Conservation (phyloP, 208 protist genomes). For the Leishmania guyanensis region DNA sequence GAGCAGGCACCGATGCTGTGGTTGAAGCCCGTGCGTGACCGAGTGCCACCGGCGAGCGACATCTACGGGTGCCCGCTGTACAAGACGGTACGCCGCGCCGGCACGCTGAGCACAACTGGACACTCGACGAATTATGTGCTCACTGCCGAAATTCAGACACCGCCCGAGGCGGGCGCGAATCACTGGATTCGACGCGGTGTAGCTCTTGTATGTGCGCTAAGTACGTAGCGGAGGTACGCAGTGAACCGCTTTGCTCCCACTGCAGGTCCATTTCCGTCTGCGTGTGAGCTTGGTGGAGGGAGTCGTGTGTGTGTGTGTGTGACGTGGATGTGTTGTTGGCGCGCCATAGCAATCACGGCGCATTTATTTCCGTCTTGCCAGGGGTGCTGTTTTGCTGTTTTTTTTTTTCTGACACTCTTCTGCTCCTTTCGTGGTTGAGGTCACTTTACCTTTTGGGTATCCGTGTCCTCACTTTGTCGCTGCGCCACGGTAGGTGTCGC, state of each 20-base stretch:
- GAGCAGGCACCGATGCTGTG: slow-evolving; percentile 93
- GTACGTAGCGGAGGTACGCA: slow-evolving; percentile 30
- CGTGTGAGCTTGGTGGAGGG: not conserved
- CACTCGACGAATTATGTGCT: slow-evolving; percentile 99
- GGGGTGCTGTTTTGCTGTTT: not conserved
- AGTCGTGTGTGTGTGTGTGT: not conserved
- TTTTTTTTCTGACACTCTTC: no score
- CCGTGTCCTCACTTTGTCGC: not conserved
- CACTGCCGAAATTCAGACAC: slow-evolving; percentile 93
- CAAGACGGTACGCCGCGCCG: slow-evolving; percentile 96
- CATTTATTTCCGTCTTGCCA: not conserved
- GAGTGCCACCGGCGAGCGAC: slow-evolving; percentile 43
- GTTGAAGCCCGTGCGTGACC: slow-evolving; percentile 87
- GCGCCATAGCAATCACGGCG: not conserved
- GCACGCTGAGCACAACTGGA: slow-evolving; percentile 96
- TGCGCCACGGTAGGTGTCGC: not conserved
- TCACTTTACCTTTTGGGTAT: not conserved
- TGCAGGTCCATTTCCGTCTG: not conserved
- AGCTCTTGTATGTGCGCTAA: slow-evolving; percentile 85
- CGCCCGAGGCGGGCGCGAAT: slow-evolving; percentile 77
- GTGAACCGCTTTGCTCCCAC: not conserved
- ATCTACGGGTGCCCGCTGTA: slow-evolving; percentile 92
- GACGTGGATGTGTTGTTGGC: not conserved
- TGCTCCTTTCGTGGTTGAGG: not conserved
- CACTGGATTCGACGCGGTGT: slow-evolving; percentile 97